A percentile compares a stretch with the other conserved stretches of the same genome.
phyloP scores from a whole-genome alignment of 2,329 filamentous ascomycete genomes.

The Diplocarpon rosae region DNA sequence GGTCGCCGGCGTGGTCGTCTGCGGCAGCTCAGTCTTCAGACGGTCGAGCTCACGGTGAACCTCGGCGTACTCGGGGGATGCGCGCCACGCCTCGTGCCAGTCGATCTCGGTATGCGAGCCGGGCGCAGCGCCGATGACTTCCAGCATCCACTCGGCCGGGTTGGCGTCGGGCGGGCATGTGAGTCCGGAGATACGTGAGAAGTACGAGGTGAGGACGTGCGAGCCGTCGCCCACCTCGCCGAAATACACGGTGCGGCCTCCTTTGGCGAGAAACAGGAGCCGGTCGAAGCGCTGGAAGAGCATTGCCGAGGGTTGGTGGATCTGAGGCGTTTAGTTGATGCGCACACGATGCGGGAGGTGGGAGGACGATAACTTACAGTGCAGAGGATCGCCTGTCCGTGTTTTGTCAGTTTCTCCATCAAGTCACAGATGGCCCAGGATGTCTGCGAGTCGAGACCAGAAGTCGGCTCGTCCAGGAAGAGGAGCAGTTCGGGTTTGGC shows the following conservation, averaged over 20 bases:
- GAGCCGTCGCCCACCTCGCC: slow-evolving; percentile 66
- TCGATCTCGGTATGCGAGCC: slow-evolving; percentile 49
- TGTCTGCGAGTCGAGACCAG: slow-evolving; percentile 83
- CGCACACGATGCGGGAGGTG: not conserved
- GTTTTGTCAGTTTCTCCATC: slow-evolving; percentile 77
- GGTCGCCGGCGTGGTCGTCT: slow-evolving; percentile 13
- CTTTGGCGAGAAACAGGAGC: slow-evolving; percentile 64
- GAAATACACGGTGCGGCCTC: slow-evolving; percentile 71
- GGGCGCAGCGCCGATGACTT: slow-evolving; percentile 45
- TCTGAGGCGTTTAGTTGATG: slow-evolving; percentile 29
- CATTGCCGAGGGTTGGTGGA: slow-evolving; percentile 88
- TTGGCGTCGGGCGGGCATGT: slow-evolving; percentile 59
- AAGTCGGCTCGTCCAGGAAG: slow-evolving; percentile 89
- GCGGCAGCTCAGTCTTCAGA: slow-evolving; percentile 36
- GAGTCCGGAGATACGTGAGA: slow-evolving; percentile 57
- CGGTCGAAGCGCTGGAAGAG: slow-evolving; percentile 84
- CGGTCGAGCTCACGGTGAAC: slow-evolving; percentile 37
- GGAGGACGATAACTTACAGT: slow-evolving; percentile 33
- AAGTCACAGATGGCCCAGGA: slow-evolving; percentile 85
- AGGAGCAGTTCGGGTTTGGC: slow-evolving; percentile 80
- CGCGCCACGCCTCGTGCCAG: slow-evolving; percentile 51
- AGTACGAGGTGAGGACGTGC: slow-evolving; percentile 57
- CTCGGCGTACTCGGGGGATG: slow-evolving; percentile 36
- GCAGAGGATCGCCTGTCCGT: slow-evolving; percentile 81
- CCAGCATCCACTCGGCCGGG: slow-evolving; percentile 71